Conservation (phyloP, 2,329 filamentous ascomycete genomes). For the Aureobasidium sp. region DNA sequence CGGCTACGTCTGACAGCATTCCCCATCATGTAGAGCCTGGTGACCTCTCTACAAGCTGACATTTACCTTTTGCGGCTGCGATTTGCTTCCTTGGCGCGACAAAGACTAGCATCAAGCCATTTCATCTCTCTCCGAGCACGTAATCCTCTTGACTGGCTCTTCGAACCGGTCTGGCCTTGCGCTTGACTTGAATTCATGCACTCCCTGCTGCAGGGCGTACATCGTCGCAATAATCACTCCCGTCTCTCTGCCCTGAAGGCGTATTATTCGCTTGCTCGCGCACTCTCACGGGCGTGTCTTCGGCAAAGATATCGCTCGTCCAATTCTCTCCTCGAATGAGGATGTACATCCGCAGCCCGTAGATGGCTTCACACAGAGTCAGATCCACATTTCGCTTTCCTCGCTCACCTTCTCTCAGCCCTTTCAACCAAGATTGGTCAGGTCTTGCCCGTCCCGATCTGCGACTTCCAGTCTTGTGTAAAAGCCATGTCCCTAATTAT, state of each 20-base stretch:
- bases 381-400: not conserved
- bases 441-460: not conserved
- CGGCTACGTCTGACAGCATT: not conserved
- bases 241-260: not conserved
- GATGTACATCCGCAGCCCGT: not conserved
- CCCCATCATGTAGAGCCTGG: not conserved
- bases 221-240: not conserved
- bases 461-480: not conserved
- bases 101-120: conserved; percentile 6
- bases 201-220: conserved; percentile 7
- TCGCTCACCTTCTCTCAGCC: not conserved
- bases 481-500: conserved; percentile 4
- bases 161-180: not conserved
- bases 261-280: not conserved
- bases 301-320: not conserved
- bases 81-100: not conserved
- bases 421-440: not conserved
- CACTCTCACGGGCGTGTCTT: not conserved
- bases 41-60: not conserved
- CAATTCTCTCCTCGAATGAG: not conserved
- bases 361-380: conserved; percentile 1
- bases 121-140: conserved; percentile 5
- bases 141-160: not conserved
- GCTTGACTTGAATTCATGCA: conserved; percentile 9
- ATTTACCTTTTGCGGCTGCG: conserved; percentile 1